Evolutionary conservation across 2,329 filamentous ascomycete genomes (phyloP).

Genomic region (Penicillium palitans): DNA sequence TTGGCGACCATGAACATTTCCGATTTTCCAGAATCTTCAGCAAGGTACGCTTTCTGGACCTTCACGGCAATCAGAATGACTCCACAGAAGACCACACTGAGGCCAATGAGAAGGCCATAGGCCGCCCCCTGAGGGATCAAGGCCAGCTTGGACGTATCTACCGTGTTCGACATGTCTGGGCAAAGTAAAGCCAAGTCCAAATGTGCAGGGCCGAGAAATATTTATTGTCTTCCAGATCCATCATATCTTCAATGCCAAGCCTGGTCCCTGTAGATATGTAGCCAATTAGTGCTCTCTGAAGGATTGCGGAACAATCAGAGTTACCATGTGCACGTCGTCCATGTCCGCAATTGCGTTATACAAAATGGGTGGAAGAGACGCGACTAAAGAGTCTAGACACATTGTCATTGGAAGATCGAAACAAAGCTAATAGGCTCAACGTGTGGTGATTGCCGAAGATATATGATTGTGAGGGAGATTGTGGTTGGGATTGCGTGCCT

Average conservation of each 20-base stretch:
- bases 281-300: not conserved
- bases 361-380: not conserved
- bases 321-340: slow-evolving; percentile 9
- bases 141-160: slow-evolving; percentile 23
- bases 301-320: slow-evolving; percentile 1
- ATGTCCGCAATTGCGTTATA: slow-evolving; percentile 14
- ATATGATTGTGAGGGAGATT: not conserved
- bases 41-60: slow-evolving; percentile 42
- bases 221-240: slow-evolving; percentile 6
- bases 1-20: slow-evolving; percentile 46
- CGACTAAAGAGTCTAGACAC: too few relatives aligned
- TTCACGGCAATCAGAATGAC: slow-evolving; percentile 51
- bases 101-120: slow-evolving; percentile 53
- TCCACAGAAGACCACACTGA: slow-evolving; percentile 50
- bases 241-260: not conserved
- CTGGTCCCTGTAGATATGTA: not conserved
- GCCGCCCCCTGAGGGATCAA: slow-evolving; percentile 33
- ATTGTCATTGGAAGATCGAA: not conserved
- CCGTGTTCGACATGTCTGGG: slow-evolving; percentile 18
- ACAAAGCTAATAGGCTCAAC: not conserved
- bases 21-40: slow-evolving; percentile 41
- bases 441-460: not conserved
- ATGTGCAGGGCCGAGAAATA: slow-evolving; percentile 9
- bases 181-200: slow-evolving; percentile 3
- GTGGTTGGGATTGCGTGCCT: slow-evolving; percentile 13